phyloP scores from a whole-genome alignment of 2,329 filamentous ascomycete species.

The Aspergillus sp. region DNA sequence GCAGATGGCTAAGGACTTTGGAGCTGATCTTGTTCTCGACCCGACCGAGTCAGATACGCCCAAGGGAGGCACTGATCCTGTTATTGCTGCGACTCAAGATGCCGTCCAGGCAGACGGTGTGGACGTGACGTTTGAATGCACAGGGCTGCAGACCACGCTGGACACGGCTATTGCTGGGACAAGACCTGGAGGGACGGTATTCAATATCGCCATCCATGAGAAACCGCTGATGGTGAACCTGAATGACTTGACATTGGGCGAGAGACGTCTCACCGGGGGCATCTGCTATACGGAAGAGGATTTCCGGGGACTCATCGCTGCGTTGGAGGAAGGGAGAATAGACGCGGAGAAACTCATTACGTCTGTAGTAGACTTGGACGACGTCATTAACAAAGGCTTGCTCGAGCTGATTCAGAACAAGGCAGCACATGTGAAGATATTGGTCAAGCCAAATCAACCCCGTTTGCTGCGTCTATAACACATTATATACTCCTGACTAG shows the following conservation, averaged over 20 bases:
- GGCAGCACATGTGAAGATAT: slow-evolving; percentile 6
- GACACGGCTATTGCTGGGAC: neutral
- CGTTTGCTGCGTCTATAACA: neutral
- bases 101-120: neutral
- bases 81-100: neutral
- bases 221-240: slow-evolving; percentile 4
- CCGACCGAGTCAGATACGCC: neutral
- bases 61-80: neutral
- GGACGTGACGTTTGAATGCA: neutral
- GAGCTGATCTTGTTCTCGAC: neutral
- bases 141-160: neutral
- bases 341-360: slow-evolving; percentile 1
- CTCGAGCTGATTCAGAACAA: slow-evolving; percentile 6
- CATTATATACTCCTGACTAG: too few relatives aligned
- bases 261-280: neutral
- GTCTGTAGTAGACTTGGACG: neutral
- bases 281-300: slow-evolving; percentile 5
- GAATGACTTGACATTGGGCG: neutral
- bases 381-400: neutral
- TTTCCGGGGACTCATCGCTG: neutral
- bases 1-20: neutral
- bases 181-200: neutral
- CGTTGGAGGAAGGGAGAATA: neutral
- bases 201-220: slow-evolving; percentile 5
- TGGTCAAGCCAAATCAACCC: slow-evolving; percentile 2